Evolutionary conservation across 1,284 basidiomycete genomes (phyloP), one percentile per base, ranked within the genome.

Genomic region (Malassezia sympodialis): DNA sequence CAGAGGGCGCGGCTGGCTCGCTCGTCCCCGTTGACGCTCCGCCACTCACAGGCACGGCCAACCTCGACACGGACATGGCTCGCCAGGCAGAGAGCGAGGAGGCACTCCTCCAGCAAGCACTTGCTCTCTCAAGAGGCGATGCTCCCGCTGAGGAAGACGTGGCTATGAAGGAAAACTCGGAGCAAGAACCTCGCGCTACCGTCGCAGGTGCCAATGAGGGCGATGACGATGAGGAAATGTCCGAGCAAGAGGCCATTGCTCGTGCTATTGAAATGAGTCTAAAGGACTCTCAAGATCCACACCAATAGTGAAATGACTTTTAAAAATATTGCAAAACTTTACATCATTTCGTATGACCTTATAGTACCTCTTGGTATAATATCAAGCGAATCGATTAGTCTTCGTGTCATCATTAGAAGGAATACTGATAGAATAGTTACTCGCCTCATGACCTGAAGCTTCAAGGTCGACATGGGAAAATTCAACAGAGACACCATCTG

Each of bases 191-290:
- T 15, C 44, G 53, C 34, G 66, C 66, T 30, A 54, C 63, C 0
- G 63, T 67, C 4, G 67, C 65, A 8, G 67, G 66, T 21, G 42
- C 56, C 14, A 53, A 48, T 37, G 62, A 65, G 10, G 69, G 60
- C 27, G 70, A 69, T 44, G 68, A 71, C 8, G 72, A 74, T 40
- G 72, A 71, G 42, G 72, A 74, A 47, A 69, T 74, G 68, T 61
- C 66, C 34, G 72, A 74, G 49, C 71, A 74, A 43, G 70, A 74
- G 50, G 72, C 72, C 19, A 74, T 74, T 48, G 69, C 71, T 12
- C 57, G 66, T 32, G 72, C 72, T 12, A 74, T 74, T 39, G 65
- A 73, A 52, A 72, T 74, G 69, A 73, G 70, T 48, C 39, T 74
- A 53, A 54, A 61, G 48, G 61, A 58, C 21, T n/a, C 31, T 12